Evolutionary conservation across 1,139 yeast genomes (phyloP).

Genomic region (Blastobotrys malaysiensis): DNA sequence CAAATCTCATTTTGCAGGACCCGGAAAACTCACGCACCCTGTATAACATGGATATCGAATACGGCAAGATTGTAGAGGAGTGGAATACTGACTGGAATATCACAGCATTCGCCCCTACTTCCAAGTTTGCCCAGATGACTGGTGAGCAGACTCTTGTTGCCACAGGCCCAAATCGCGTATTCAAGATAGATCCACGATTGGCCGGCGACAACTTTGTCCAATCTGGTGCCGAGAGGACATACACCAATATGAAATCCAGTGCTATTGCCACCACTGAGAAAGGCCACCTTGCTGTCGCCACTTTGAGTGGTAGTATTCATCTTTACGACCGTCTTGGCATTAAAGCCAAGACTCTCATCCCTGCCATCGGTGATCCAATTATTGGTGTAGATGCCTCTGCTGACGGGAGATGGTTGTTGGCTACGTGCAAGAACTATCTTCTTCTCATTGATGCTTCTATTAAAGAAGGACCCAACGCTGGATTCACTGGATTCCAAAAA

Average conservation of each 20-base stretch:
- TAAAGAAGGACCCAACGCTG: slow-evolving; percentile 55
- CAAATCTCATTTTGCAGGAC: slow-evolving; percentile 59
- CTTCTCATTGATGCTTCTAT: slow-evolving; percentile 62
- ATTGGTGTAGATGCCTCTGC: slow-evolving; percentile 64
- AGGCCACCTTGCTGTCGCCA: slow-evolving; percentile 74
- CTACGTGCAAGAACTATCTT: slow-evolving; percentile 68
- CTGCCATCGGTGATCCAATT: slow-evolving; percentile 74
- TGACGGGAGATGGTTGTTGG: slow-evolving; percentile 78
- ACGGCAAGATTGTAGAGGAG: slow-evolving; percentile 78
- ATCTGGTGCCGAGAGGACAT: slow-evolving; percentile 44
- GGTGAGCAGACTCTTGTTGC: slow-evolving; percentile 72
- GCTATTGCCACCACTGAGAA: slow-evolving; percentile 64
- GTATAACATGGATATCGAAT: slow-evolving; percentile 70
- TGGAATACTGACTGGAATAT: slow-evolving; percentile 52
- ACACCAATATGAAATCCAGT: slow-evolving; percentile 49
- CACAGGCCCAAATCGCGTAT: slow-evolving; percentile 56
- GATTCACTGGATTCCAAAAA: slow-evolving; percentile 58
- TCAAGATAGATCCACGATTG: slow-evolving; percentile 74
- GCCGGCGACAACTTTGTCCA: slow-evolving; percentile 53
- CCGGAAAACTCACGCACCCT: slow-evolving; percentile 41
- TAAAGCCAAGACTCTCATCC: slow-evolving; percentile 70
- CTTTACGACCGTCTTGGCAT: slow-evolving; percentile 66
- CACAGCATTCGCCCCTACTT: slow-evolving; percentile 59
- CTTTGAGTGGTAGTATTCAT: slow-evolving; percentile 68
- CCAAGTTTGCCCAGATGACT: slow-evolving; percentile 68